phyloP scores from a whole-genome alignment of 371 early-diverging fungal species.

The Syncephalastrum racemosum region DNA sequence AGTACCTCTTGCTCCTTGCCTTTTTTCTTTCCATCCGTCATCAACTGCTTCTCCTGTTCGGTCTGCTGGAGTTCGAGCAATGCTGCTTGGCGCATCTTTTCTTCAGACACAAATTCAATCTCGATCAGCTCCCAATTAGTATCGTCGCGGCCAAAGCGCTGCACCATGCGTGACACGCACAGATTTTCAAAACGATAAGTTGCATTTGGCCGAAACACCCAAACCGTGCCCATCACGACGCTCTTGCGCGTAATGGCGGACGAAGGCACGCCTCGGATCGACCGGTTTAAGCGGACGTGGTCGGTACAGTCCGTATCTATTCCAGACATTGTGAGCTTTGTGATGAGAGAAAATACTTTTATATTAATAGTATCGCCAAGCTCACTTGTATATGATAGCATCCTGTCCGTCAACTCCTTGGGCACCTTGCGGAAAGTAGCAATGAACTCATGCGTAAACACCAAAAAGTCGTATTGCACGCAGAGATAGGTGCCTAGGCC shows the following conservation, averaged over 20 bases:
- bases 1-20: slow-evolving; percentile 29
- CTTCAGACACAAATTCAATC: slow-evolving; percentile 37
- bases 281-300: slow-evolving; percentile 31
- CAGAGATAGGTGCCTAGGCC: slow-evolving; percentile 87
- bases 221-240: slow-evolving; percentile 90
- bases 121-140: slow-evolving; percentile 78
- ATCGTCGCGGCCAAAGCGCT: slow-evolving; percentile 82
- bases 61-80: neutral
- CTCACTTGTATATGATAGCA: slow-evolving; percentile 48
- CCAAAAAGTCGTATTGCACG: slow-evolving; percentile 85
- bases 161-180: slow-evolving; percentile 81
- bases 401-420: slow-evolving; percentile 47
- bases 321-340: neutral
- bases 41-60: slow-evolving; percentile 1
- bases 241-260: slow-evolving; percentile 82
- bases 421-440: slow-evolving; percentile 81
- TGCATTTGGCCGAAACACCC: slow-evolving; percentile 73
- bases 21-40: neutral
- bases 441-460: slow-evolving; percentile 93
- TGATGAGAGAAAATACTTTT: neutral
- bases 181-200: slow-evolving; percentile 58
- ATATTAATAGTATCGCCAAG: neutral
- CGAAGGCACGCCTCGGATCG: slow-evolving; percentile 59
- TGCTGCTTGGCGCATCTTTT: slow-evolving; percentile 5
- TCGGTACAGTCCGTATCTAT: slow-evolving; percentile 9